Conservation (phyloP, 2,329 filamentous ascomycete genomes). For the Zelopaecilomyces penicillatus region DNA sequence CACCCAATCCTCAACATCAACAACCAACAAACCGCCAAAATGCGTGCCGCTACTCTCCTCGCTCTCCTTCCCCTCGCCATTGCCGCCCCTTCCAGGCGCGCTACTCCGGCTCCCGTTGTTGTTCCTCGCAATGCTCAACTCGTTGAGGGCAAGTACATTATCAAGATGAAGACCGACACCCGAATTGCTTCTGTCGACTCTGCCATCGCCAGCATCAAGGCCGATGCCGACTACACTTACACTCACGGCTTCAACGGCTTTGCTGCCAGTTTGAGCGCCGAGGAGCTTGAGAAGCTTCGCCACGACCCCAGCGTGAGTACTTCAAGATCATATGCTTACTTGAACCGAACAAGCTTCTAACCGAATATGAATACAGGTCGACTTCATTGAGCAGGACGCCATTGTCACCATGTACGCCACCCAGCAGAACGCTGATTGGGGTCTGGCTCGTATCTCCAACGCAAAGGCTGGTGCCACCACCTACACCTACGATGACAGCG, state of each 20-base stretch:
- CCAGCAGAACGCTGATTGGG: constrained; percentile 30
- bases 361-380: constrained; percentile 10
- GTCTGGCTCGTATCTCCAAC: constrained; percentile 27
- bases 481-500: constrained; percentile 26
- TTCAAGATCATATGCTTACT: background rate
- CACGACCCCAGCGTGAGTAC: constrained; percentile 18
- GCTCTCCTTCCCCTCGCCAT: constrained; percentile 23
- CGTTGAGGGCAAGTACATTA: constrained; percentile 29
- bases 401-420: constrained; percentile 41
- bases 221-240: constrained; percentile 25
- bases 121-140: constrained; percentile 22
- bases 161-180: constrained; percentile 24
- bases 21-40: constrained; percentile 12
- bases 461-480: constrained; percentile 12
- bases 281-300: constrained; percentile 18
- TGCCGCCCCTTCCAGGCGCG: constrained; percentile 23
- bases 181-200: constrained; percentile 14
- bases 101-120: constrained; percentile 25
- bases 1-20: background rate
- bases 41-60: constrained; percentile 25
- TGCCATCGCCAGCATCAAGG: constrained; percentile 19
- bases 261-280: constrained; percentile 16
- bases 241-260: constrained; percentile 20
- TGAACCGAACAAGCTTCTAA: background rate
- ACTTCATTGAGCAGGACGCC: constrained; percentile 34